phyloP scores from a whole-genome alignment of 495 filamentous ascomycete species.

The Penicillium manginii region DNA sequence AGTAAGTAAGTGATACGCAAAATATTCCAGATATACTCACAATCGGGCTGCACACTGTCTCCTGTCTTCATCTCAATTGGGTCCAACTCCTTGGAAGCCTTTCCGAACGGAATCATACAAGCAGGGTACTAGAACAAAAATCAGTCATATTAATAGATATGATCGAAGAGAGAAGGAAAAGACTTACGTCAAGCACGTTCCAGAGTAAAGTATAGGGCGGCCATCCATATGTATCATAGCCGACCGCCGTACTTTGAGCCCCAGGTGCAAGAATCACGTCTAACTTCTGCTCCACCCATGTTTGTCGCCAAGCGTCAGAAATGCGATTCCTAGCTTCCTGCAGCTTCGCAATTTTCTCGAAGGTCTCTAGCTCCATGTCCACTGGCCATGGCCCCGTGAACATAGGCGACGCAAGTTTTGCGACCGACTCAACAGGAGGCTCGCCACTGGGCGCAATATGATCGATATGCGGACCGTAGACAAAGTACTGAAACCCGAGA shows the following conservation, averaged over 20 bases:
- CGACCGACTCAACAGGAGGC: conserved; percentile 25
- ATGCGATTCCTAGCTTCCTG: conserved; percentile 21
- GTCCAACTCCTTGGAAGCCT: conserved; percentile 41
- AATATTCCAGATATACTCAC: conserved; percentile 23
- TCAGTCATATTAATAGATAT: not conserved
- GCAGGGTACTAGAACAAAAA: conserved; percentile 33
- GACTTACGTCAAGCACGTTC: conserved; percentile 57
- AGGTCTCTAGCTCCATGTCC: conserved; percentile 24
- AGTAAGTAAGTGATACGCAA: not conserved
- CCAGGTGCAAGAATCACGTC: conserved; percentile 52
- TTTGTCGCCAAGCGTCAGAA: conserved; percentile 25
- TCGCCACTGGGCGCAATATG: conserved; percentile 34
- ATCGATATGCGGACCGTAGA: conserved; percentile 30
- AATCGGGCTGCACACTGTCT: conserved; percentile 37
- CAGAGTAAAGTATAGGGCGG: conserved; percentile 51
- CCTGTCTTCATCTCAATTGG: conserved; percentile 26
- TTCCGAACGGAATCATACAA: conserved; percentile 38
- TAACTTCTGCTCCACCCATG: conserved; percentile 35
- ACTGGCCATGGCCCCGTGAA: conserved; percentile 31
- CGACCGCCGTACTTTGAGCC: conserved; percentile 50
- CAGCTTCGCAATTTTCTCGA: conserved; percentile 24
- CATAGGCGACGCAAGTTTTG: conserved; percentile 22
- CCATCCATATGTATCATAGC: conserved; percentile 52
- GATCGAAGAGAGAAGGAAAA: not conserved
- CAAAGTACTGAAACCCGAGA: conserved; percentile 36